Evolutionary conservation across 2,329 filamentous ascomycete species (phyloP).

Genomic region (Cordyceps javanica): DNA sequence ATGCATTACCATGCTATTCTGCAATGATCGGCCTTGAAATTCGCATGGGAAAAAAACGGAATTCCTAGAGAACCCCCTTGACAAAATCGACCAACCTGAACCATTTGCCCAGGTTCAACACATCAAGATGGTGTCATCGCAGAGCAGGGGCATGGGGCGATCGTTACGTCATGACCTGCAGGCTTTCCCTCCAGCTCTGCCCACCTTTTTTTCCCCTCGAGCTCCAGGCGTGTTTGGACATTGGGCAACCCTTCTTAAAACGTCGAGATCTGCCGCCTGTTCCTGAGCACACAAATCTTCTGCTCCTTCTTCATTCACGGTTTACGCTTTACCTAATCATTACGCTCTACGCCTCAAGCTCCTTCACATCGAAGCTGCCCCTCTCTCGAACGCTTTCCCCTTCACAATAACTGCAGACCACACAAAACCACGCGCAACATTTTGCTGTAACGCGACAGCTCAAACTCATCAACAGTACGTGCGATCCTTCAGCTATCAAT

Average conservation of each 20-base stretch:
- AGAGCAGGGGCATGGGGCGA: slow-evolving; percentile 2
- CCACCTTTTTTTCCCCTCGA: neutral
- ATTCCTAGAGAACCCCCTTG: too few species aligned
- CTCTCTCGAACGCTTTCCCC: neutral
- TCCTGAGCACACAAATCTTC: neutral
- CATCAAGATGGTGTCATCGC: neutral
- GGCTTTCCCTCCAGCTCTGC: neutral
- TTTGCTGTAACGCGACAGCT: neutral
- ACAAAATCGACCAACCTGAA: neutral
- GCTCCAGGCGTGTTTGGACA: neutral
- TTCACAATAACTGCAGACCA: neutral
- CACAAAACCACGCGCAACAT: neutral
- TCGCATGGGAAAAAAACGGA: too few species aligned
- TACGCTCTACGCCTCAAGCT: neutral
- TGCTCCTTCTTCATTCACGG: neutral
- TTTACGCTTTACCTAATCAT: neutral
- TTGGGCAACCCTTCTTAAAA: neutral
- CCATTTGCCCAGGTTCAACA: neutral
- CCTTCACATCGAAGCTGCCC: neutral
- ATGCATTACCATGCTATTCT: neutral
- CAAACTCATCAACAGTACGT: slow-evolving; percentile 6
- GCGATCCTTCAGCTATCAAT: neutral
- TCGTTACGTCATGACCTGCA: slow-evolving; percentile 14
- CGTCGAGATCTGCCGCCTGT: neutral
- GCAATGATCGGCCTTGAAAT: neutral